These are phyloP conservation scores for Penicillium sp. DNA, from an alignment of 2,329 filamentous ascomycete genomes.

Conservation along the genomic window DNA sequence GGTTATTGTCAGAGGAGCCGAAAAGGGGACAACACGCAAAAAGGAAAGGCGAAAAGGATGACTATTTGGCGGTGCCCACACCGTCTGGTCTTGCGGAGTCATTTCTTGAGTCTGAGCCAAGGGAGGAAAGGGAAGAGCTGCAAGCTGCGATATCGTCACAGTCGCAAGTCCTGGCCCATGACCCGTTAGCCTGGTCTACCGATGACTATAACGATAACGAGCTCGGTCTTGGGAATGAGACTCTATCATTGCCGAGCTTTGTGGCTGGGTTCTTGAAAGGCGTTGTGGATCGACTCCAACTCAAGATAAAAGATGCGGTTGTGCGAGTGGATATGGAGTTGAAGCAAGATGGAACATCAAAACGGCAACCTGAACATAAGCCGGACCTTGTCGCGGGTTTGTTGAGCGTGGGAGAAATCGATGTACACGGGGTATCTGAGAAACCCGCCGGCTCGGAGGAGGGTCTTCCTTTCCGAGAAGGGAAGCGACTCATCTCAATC, in stretches of 20 bases:
- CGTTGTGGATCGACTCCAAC: constrained; percentile 56
- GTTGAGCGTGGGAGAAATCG: constrained; percentile 38
- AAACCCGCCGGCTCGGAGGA: constrained; percentile 21
- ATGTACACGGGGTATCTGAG: constrained; percentile 34
- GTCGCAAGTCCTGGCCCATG: constrained; percentile 52
- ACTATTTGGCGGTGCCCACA: constrained; percentile 36
- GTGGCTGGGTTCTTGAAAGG: constrained; percentile 60
- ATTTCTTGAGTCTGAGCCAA: constrained; percentile 59
- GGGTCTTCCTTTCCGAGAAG: constrained; percentile 28
- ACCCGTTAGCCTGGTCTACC: constrained; percentile 42
- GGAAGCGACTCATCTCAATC: constrained; percentile 49
- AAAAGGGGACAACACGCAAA: constrained; percentile 33
- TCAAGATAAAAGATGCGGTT: constrained; percentile 54
- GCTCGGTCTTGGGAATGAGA: constrained; percentile 53
- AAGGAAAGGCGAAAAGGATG: constrained; percentile 16
- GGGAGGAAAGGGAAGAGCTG: constrained; percentile 57
- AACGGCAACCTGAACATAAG: constrained; percentile 36
- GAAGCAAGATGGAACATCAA: constrained; percentile 39
- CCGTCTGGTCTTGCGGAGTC: constrained; percentile 61
- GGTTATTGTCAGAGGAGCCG: constrained; percentile 50
- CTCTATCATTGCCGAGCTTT: constrained; percentile 58
- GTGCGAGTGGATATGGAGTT: constrained; percentile 53
- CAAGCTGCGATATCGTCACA: constrained; percentile 57
- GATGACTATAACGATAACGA: constrained; percentile 55
- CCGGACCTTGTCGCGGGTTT: constrained; percentile 40